phyloP scores from a whole-genome alignment of 805 yeast species.

The Ogataea siamensis region DNA sequence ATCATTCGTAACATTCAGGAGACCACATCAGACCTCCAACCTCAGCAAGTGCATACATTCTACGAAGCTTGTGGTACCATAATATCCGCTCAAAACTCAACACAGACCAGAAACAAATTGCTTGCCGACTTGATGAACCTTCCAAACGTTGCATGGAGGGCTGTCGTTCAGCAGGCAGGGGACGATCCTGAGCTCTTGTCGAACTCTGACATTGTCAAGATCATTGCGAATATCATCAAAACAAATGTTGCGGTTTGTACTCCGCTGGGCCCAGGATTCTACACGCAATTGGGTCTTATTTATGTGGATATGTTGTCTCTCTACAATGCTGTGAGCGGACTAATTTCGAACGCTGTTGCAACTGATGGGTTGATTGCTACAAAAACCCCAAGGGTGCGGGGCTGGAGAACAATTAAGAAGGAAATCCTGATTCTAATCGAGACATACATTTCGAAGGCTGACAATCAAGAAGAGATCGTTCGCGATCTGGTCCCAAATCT shows the following conservation, averaged over 20 bases:
- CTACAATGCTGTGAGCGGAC: constrained; percentile 82
- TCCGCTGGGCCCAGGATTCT: constrained; percentile 90
- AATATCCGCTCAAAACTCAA: constrained; percentile 78
- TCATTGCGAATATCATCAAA: constrained; percentile 89
- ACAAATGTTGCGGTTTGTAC: constrained; percentile 94
- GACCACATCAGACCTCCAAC: constrained; percentile 88
- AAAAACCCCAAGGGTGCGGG: constrained; percentile 91
- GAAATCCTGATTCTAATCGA: constrained; percentile 88
- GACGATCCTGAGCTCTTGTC: constrained; percentile 77
- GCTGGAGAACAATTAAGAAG: constrained; percentile 92
- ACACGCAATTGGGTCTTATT: constrained; percentile 81
- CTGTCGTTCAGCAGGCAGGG: constrained; percentile 80
- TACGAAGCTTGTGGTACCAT: constrained; percentile 97
- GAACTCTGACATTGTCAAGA: constrained; percentile 80
- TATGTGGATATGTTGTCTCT: constrained; percentile 87
- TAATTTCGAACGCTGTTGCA: constrained; percentile 80
- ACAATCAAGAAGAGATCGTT: constrained; percentile 79
- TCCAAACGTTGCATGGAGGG: constrained; percentile 94
- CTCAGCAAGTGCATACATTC: constrained; percentile 97
- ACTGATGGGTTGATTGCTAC: constrained; percentile 85
- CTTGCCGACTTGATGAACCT: constrained; percentile 78
- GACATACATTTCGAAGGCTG: constrained; percentile 84
- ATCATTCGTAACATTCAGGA: constrained; percentile 79
- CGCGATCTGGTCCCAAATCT: constrained; percentile 79
- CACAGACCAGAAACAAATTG: constrained; percentile 66